These are phyloP conservation scores for Kwoniella sp. DNA, from an alignment of 768 basidiomycete genomes.

Conservation along the genomic window DNA sequence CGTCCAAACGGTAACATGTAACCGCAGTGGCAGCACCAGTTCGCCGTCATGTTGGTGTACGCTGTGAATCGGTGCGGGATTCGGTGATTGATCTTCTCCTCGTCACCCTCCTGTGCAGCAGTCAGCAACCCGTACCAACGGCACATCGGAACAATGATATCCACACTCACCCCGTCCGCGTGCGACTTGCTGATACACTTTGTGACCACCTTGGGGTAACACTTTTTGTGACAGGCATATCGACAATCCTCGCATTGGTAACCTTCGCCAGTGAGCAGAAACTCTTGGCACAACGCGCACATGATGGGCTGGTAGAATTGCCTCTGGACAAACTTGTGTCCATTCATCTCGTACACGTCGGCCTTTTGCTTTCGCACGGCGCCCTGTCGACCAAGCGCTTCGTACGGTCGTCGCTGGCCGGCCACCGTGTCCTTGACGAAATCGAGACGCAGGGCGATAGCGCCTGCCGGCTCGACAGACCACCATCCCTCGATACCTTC, in stretches of 20 bases:
- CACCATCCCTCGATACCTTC: conserved; percentile 98
- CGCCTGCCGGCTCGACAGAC: conserved; percentile 94
- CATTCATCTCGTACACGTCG: conserved; percentile 99
- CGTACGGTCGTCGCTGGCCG: conserved; percentile 80
- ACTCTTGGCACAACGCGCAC: conserved; percentile 96
- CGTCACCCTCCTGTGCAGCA: conserved; percentile 73
- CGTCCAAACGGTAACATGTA: conserved; percentile 95
- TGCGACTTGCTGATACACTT: conserved; percentile 98
- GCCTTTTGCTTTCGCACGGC: conserved; percentile 96
- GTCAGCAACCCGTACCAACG: not conserved
- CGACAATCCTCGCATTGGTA: conserved; percentile 99
- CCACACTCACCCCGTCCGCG: conserved; percentile 67
- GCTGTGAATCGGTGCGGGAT: conserved; percentile 98
- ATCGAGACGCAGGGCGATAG: conserved; percentile 77
- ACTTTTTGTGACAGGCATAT: conserved; percentile 98
- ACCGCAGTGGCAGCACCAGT: conserved; percentile 99
- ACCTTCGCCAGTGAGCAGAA: conserved; percentile 93
- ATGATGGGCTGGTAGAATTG: conserved; percentile 99
- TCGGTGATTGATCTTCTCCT: conserved; percentile 97
- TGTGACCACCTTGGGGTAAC: conserved; percentile 96
- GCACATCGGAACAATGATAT: too few species aligned
- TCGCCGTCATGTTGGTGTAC: conserved; percentile 91
- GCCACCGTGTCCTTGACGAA: conserved; percentile 95
- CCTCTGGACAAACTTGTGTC: conserved; percentile 92
- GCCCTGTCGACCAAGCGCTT: conserved; percentile 95